phyloP scores from a whole-genome alignment of 2,329 filamentous ascomycete genomes.

The Pezicula neosporulosa region DNA sequence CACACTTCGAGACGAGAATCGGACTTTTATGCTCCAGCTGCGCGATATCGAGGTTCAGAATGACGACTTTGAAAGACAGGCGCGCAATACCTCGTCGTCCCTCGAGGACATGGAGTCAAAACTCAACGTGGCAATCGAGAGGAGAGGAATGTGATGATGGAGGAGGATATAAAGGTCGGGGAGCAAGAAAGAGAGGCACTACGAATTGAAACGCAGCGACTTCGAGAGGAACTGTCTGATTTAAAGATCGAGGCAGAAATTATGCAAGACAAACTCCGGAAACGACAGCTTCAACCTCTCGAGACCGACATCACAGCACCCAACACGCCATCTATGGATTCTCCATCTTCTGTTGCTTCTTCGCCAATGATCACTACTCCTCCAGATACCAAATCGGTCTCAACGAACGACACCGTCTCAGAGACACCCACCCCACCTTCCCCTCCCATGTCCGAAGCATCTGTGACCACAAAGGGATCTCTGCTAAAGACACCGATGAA shows the following conservation, averaged over 20 bases:
- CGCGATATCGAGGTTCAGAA: conserved; percentile 97
- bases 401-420: conserved; percentile 54
- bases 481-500: conserved; percentile 25
- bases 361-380: conserved; percentile 89
- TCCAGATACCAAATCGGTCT: conserved; percentile 65
- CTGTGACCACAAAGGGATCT: conserved; percentile 31
- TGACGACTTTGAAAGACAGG: conserved; percentile 96
- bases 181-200: conserved; percentile 89
- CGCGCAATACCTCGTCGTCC: conserved; percentile 90
- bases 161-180: conserved; percentile 87
- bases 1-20: conserved; percentile 77
- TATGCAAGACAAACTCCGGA: conserved; percentile 86
- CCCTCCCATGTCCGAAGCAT: conserved; percentile 87
- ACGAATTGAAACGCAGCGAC: conserved; percentile 84
- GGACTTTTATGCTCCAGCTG: conserved; percentile 76
- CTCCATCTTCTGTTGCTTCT: conserved; percentile 81
- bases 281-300: conserved; percentile 59
- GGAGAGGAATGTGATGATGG: conserved; percentile 90
- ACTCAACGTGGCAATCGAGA: conserved; percentile 91
- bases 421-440: conserved; percentile 83
- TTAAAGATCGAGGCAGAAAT: conserved; percentile 95
- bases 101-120: conserved; percentile 97
- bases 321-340: conserved; percentile 69
- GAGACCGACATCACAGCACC: conserved; percentile 60
- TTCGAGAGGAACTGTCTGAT: conserved; percentile 88